A percentile compares a stretch with the other conserved stretches of the same genome.
phyloP scores from a whole-genome alignment of 2,329 filamentous ascomycete genomes.

The Colletotrichum viniferum region DNA sequence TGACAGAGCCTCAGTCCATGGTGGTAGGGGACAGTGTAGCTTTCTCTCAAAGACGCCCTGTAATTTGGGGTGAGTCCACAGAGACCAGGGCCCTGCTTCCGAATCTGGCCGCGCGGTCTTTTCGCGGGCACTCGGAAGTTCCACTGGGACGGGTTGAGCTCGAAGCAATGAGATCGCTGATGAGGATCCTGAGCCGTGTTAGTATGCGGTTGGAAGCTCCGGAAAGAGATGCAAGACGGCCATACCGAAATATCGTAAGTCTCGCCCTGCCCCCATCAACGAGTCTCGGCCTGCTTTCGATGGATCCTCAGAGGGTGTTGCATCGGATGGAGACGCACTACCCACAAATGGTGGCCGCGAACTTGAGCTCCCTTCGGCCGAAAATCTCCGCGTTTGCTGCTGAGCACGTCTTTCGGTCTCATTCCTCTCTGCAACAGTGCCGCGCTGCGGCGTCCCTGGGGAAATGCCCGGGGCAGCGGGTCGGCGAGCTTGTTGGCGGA shows the following conservation, averaged over 20 bases:
- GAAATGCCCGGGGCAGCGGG: no score
- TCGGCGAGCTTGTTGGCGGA: background rate
- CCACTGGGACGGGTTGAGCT: background rate
- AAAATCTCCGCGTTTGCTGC: background rate
- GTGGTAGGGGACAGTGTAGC: background rate
- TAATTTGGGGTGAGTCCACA: background rate
- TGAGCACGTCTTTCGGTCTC: background rate
- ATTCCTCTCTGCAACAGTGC: background rate
- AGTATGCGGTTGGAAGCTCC: background rate
- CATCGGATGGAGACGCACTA: background rate
- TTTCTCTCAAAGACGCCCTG: slow-evolving; percentile 7
- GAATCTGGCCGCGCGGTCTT: background rate
- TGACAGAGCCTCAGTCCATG: background rate
- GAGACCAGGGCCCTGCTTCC: background rate
- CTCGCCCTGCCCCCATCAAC: background rate
- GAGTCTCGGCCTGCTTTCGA: background rate
- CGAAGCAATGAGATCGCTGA: background rate
- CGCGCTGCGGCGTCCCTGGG: rapidly evolving
- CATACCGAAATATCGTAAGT: background rate
- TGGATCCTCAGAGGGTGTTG: background rate
- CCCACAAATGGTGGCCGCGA: background rate
- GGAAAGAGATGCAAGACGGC: background rate
- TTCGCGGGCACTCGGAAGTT: background rate
- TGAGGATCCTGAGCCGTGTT: background rate
- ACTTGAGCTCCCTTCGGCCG: background rate